These are phyloP conservation scores for Russula earlei DNA, from an alignment of 768 basidiomycete genomes.

Conservation along the genomic window DNA sequence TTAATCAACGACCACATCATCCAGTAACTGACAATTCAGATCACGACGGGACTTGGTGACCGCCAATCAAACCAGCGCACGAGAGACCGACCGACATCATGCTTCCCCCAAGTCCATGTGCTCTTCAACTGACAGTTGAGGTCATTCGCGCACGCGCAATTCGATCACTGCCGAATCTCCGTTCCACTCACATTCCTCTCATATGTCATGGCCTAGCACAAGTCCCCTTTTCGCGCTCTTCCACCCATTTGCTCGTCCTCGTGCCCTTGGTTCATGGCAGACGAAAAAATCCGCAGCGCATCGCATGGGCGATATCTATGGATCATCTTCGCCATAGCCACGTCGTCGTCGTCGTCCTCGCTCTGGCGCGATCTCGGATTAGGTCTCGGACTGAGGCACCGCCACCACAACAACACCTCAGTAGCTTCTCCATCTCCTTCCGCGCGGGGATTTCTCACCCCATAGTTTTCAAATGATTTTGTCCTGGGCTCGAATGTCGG, in stretches of 20 bases:
- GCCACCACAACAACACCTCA: background rate
- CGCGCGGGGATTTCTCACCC: background rate
- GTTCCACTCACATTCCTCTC: background rate
- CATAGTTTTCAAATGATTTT: conserved; percentile 13
- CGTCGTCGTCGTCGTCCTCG: conserved; percentile 14
- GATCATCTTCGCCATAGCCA: background rate
- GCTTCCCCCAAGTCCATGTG: no score
- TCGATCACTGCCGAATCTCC: no score
- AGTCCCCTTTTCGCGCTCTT: background rate
- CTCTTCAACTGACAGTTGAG: no score
- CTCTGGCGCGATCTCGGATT: conserved; percentile 23
- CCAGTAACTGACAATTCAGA: no score
- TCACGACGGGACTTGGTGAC: no score
- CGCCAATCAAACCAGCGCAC: no score
- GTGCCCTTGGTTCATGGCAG: background rate
- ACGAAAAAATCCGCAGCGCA: background rate
- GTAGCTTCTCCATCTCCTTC: background rate
- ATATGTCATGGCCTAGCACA: background rate
- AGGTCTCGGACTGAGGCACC: conserved; percentile 17
- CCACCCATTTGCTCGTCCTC: background rate
- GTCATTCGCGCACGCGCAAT: no score
- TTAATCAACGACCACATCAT: no score
- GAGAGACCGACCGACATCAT: no score
- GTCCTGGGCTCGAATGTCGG: conserved; percentile 13
- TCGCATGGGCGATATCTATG: background rate